Conservation (phyloP, 1,284 basidiomycete species). For the Apiotrichum brassicae region DNA sequence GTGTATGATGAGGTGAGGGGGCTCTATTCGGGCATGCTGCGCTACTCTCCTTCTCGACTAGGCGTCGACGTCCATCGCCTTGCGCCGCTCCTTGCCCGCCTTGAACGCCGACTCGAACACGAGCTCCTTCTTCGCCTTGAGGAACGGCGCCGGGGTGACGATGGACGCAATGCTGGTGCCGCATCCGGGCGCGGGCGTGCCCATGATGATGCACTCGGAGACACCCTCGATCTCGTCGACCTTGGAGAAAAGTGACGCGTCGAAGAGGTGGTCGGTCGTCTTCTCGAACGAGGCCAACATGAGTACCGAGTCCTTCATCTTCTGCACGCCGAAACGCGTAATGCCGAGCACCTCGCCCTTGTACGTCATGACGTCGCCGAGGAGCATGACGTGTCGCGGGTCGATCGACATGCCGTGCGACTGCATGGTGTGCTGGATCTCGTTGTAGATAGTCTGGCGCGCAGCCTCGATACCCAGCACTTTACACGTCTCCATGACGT, state of each 20-base stretch:
- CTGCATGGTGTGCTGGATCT: conserved; percentile 96
- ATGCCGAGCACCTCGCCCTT: conserved; percentile 99
- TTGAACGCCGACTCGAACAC: conserved; percentile 55
- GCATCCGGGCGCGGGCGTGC: conserved; percentile 90
- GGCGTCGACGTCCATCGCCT: conserved; percentile 13
- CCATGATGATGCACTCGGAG: conserved; percentile 99
- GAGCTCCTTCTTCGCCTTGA: conserved; percentile 54
- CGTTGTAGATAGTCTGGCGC: conserved; percentile 87
- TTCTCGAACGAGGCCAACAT: conserved; percentile 99
- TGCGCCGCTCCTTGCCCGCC: conserved; percentile 22
- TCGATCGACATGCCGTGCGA: conserved; percentile 98
- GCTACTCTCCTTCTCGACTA: neutral
- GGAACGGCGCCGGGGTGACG: conserved; percentile 53
- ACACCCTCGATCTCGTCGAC: conserved; percentile 93
- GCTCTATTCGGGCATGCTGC: neutral
- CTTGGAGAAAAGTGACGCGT: conserved; percentile 93
- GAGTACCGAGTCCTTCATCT: conserved; percentile 99
- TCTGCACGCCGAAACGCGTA: conserved; percentile 98
- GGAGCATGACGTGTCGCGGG: conserved; percentile 95
- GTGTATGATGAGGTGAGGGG: neutral
- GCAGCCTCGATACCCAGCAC: conserved; percentile 98
- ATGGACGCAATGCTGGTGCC: conserved; percentile 80
- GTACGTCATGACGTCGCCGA: conserved; percentile 98
- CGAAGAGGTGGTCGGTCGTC: conserved; percentile 98
- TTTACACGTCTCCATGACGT: conserved; percentile 91